These are phyloP conservation scores for Phytopythium ostracodes DNA, from an alignment of 352 stramenopile genomes.

Conservation along the genomic window DNA sequence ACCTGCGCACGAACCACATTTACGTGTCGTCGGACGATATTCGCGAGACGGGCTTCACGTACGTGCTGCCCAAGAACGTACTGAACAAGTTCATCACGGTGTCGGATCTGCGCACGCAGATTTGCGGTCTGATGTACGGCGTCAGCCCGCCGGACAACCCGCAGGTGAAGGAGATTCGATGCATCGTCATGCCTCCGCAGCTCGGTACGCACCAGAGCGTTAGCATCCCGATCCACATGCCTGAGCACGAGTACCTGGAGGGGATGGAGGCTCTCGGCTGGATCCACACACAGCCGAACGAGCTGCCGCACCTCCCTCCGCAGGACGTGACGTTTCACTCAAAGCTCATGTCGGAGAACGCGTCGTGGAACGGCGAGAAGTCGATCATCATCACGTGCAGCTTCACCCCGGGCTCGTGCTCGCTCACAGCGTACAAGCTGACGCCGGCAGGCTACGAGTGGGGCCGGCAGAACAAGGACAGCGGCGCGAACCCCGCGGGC, in stretches of 20 bases:
- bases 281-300: conserved; percentile 99
- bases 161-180: conserved; percentile 99
- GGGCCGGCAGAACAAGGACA: conserved; percentile 97
- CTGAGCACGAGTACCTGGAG: conserved; percentile 96
- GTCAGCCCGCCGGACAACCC: conserved; percentile 97
- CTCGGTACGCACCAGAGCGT: conserved; percentile 97
- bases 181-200: conserved; percentile 99
- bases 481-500: conserved; percentile 90
- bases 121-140: conserved; percentile 98
- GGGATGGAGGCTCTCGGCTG: conserved; percentile 98
- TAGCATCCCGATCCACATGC: conserved; percentile 95
- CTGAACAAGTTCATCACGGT: conserved; percentile 99
- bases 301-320: conserved; percentile 95
- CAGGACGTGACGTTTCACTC: conserved; percentile 96
- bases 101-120: conserved; percentile 96
- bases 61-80: conserved; percentile 99
- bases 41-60: conserved; percentile 97
- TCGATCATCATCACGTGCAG: conserved; percentile 97
- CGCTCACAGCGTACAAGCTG: conserved; percentile 98
- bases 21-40: conserved; percentile 99
- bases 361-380: conserved; percentile 97
- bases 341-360: conserved; percentile 97
- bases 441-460: conserved; percentile 97
- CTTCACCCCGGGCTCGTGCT: conserved; percentile 99
- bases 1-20: conserved; percentile 99